Evolutionary conservation across 345 rosid genomes (phyloP).

Genomic region (Turritis glabra): DNA sequence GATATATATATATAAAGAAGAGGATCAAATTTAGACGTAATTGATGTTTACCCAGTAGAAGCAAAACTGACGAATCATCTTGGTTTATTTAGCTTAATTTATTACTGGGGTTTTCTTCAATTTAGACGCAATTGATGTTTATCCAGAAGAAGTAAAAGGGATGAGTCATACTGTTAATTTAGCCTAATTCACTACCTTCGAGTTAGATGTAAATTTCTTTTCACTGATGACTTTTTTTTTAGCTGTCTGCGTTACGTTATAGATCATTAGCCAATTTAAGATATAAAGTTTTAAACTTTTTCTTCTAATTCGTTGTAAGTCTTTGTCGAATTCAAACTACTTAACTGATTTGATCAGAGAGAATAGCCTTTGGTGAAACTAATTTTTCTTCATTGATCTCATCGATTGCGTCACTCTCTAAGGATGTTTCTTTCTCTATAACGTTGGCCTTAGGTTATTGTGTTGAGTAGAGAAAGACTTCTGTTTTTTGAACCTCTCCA

Average conservation of each 20-base stretch:
- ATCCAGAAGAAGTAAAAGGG: not conserved
- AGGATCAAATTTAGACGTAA: conserved; percentile 1
- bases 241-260: no score
- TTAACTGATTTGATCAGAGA: not conserved
- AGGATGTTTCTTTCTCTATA: not conserved
- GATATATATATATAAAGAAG: not conserved
- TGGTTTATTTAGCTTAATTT: not conserved
- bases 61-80: not conserved
- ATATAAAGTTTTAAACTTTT: not conserved
- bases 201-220: no score
- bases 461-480: not conserved
- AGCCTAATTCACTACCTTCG: not conserved
- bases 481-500: not conserved
- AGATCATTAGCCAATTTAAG: conserved; percentile 4
- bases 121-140: conserved; percentile 2
- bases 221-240: no score
- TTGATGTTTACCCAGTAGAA: conserved; percentile 15
- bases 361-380: not conserved
- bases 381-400: not conserved
- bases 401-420: not conserved
- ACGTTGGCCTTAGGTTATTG: not conserved
- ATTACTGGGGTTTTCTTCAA: not conserved
- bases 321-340: conserved; percentile 11
- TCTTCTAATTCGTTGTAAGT: conserved; percentile 3
- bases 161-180: not conserved